Evolutionary conservation across 2,329 filamentous ascomycete genomes (phyloP), one percentile per base, ranked within the genome.

Genomic region (Pyricularia sp.): DNA sequence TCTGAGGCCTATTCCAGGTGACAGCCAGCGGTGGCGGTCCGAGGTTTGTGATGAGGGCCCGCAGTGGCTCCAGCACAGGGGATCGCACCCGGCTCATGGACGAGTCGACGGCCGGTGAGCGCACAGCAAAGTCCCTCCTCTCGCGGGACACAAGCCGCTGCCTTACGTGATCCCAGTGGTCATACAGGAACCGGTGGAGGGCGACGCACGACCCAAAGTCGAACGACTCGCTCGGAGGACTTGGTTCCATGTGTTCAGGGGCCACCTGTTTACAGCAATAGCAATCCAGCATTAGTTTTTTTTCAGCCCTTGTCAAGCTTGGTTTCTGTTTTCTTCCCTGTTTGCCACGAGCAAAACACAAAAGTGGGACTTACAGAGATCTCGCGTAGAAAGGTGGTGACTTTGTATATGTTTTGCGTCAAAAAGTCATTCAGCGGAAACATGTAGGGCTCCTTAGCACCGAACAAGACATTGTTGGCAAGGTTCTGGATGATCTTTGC

Each of bases 401-500:
- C 87, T 42, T 83, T 80, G 75, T 89, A 90, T 67, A 91, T 91
- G 72, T 91, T 89, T 71, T 89, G 83, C 0, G 88, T 87, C 26
- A 91, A 77, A 70, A 91, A 91, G 69, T 89, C 85, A 74, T 91
- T 91, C 26, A 91, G 78, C 1, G 89, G 87, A 71, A 87, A 89
- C 89, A 91, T 91, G 74, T 90, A 91, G 3, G 88, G 86, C 74
- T 91, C 89, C 76, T 91, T 91, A 42, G 88, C 87, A 4, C 89
- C 89, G 72, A 91, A 91, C 1, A 91, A 80, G 31, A 91, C 88
- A 69, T 91, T 91, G 73, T 91, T 91, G 50, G 89, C 89, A 50
- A 91, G 80, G 73, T 90, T 91, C 73, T 91, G 89, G 26, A 91
- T 85, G 69, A 91, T 86, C 74, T 91, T 91, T 66, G 89, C 88